Conservation (phyloP, 306 rosid species). For the Cucurbita moschata region DNA sequence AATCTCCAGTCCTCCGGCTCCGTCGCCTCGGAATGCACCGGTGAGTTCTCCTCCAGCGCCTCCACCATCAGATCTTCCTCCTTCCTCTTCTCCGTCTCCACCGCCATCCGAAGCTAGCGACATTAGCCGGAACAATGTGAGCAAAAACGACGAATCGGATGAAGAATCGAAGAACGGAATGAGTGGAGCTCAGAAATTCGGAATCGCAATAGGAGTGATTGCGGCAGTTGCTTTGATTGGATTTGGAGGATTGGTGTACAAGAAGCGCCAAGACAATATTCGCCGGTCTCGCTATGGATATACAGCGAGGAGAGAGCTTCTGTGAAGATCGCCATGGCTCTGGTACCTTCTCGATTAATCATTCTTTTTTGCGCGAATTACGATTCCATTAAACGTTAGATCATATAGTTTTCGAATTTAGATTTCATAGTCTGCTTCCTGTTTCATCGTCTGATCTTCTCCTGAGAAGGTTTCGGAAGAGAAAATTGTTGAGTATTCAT, state of each 20-base stretch:
- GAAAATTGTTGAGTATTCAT: neutral
- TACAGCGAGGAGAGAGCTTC: conserved; percentile 50
- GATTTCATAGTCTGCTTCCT: neutral
- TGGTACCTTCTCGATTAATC: neutral
- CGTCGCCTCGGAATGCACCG: conserved; percentile 1
- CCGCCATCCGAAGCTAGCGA: conserved; percentile 8
- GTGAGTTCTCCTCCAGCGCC: conserved; percentile 14
- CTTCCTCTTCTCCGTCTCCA: conserved; percentile 17
- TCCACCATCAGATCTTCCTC: conserved; percentile 10
- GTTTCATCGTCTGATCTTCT: neutral
- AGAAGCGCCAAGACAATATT: conserved; percentile 54
- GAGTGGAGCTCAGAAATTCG: conserved; percentile 57
- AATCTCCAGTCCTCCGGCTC: neutral
- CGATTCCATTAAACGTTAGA: neutral
- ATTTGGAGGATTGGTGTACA: conserved; percentile 49
- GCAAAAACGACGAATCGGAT: neutral
- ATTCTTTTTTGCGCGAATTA: conserved; percentile 1
- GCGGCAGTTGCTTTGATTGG: conserved; percentile 27
- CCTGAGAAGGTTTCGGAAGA: neutral
- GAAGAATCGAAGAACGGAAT: conserved; percentile 24
- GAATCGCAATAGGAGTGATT: conserved; percentile 52
- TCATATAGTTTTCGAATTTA: neutral
- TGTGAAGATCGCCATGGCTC: conserved; percentile 19
- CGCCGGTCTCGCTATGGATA: conserved; percentile 39
- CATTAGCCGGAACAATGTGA: neutral